Evolutionary conservation across 2,329 filamentous ascomycete species (phyloP).

Genomic region (Colletotrichum navitas): DNA sequence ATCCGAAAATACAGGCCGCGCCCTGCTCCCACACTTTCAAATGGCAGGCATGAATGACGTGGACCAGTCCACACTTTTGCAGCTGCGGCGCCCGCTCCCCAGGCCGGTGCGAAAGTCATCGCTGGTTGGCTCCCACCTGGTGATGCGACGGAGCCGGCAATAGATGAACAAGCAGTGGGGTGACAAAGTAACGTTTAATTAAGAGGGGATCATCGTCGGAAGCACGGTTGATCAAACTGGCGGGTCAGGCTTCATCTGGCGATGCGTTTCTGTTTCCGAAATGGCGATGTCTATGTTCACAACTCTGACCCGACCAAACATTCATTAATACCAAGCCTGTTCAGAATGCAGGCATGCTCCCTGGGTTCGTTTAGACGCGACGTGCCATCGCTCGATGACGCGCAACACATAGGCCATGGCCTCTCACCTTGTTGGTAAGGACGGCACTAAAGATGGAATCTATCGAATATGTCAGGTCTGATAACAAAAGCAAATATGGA

Average conservation of each 20-base stretch:
- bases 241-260: conserved; percentile 9
- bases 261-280: background rate
- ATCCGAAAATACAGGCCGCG: background rate
- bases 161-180: background rate
- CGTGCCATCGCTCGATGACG: conserved; percentile 29
- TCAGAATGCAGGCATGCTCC: conserved; percentile 25
- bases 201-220: conserved; percentile 4
- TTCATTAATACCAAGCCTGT: background rate
- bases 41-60: conserved; percentile 17
- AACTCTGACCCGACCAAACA: background rate
- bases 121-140: conserved; percentile 1
- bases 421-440: background rate
- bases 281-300: background rate
- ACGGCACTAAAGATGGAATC: background rate
- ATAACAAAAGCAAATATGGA: background rate
- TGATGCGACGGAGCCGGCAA: background rate
- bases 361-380: conserved; percentile 38
- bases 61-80: conserved; percentile 14
- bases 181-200: background rate
- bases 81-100: conserved; percentile 8
- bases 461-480: background rate
- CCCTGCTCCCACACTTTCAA: background rate
- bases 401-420: conserved; percentile 30
- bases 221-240: conserved; percentile 8
- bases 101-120: conserved; percentile 10